Percentiles rank a stretch among this genome's conserved stretches.
Conservation (phyloP, 108 stramenopile species). For the Skeletonema costatum region DNA sequence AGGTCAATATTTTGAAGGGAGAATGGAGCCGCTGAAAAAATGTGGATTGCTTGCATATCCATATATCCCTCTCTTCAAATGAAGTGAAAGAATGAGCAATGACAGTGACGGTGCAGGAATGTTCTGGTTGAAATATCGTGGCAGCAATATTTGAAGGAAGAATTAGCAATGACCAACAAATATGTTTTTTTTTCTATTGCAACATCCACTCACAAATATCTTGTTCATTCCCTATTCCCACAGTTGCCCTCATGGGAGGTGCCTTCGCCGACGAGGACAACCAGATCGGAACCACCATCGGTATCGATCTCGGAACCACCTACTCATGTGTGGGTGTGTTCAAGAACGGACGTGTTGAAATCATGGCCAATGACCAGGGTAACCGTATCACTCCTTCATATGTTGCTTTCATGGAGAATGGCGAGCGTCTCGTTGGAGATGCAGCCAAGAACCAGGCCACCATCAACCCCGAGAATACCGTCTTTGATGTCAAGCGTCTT, state of each 20-base stretch:
- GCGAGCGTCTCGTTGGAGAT: conserved; percentile 96
- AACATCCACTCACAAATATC: neutral
- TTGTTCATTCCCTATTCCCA: neutral
- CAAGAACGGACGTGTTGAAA: conserved; percentile 98
- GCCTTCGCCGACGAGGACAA: conserved; percentile 55
- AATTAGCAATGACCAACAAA: neutral
- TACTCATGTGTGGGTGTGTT: conserved; percentile 98
- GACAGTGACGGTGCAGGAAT: neutral
- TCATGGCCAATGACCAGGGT: conserved; percentile 98
- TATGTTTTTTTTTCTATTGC: neutral
- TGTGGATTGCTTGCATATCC: too few species aligned
- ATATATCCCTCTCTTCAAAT: neutral
- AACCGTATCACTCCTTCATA: conserved; percentile 99
- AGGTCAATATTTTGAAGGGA: neutral
- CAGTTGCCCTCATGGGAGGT: conserved; percentile 61
- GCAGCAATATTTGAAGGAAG: neutral
- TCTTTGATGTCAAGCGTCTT: conserved; percentile 98
- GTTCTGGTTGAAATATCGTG: neutral
- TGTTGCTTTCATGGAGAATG: conserved; percentile 92
- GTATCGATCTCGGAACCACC: conserved; percentile 96
- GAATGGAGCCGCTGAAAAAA: neutral
- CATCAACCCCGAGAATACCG: conserved; percentile 95
- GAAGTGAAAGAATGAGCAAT: neutral
- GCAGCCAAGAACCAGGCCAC: conserved; percentile 99
- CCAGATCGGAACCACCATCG: conserved; percentile 72